phyloP scores from a whole-genome alignment of 345 rosid species.

The Clarkia xantiana region DNA sequence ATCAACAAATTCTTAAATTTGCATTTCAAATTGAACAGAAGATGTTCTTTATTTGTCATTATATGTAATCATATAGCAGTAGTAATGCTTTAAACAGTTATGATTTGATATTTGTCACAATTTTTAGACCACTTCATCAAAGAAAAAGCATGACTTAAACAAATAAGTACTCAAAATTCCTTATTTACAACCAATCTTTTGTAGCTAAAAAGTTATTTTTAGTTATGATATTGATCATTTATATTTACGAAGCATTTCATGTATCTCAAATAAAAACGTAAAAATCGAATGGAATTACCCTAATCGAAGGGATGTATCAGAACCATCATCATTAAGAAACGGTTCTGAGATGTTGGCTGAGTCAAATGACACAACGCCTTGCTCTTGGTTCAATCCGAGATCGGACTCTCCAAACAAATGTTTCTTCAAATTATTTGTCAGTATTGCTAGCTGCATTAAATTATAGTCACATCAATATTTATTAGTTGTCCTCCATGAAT shows the following conservation, averaged over 20 bases:
- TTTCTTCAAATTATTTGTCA: too few relatives aligned
- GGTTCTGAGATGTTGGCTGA: constrained; percentile 50
- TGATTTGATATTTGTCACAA: too few relatives aligned
- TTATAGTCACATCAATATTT: too few relatives aligned
- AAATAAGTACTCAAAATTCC: too few relatives aligned
- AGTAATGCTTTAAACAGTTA: background rate
- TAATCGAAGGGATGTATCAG: constrained; percentile 39
- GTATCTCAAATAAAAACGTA: background rate
- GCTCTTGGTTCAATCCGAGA: constrained; percentile 16
- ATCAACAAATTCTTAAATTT: background rate
- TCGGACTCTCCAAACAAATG: too few relatives aligned
- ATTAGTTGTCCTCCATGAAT: too few relatives aligned
- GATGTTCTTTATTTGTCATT: too few relatives aligned
- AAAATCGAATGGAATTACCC: constrained; percentile 20
- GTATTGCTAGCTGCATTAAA: background rate
- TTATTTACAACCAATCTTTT: too few relatives aligned
- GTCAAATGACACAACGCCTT: constrained; percentile 31
- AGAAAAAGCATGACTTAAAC: too few relatives aligned
- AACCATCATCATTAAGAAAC: constrained; percentile 34
- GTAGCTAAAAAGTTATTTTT: too few relatives aligned
- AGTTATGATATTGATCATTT: too few relatives aligned
- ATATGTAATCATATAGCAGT: background rate
- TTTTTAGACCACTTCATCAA: too few relatives aligned
- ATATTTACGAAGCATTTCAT: background rate
- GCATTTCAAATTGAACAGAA: background rate